Evolutionary conservation across 257 asterid genomes (phyloP), one percentile per base, ranked within the genome.

Genomic region (Eucommia ulmoides): DNA sequence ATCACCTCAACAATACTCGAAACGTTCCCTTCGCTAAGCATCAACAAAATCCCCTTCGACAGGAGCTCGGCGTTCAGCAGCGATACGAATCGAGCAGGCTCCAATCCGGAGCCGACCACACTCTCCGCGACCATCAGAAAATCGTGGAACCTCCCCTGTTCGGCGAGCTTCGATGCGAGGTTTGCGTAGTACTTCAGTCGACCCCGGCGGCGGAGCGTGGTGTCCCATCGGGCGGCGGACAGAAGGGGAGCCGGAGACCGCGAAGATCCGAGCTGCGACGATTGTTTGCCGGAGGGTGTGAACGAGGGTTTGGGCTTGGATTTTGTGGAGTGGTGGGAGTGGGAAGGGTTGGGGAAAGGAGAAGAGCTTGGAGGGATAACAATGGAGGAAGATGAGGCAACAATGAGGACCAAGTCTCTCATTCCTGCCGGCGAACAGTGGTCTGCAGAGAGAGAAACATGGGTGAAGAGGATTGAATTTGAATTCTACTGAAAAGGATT

Each of bases 111-210:
- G 53, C 69, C 81, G 24, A 72, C 73, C 54, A 66, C 62, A 59
- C 67, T 74, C 56, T 88, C 95, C 18, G 71, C 71, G 25, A 88
- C 64, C 89, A 72, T 78, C 41, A 88, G 46, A 19, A 79, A 88
- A 21, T 82, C 96, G 26, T 56, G 61, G 51, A 88, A 80, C 69
- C 78, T 76, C 50, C 97, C 97, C 8, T 74, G 82, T 45, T 67
- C 74, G 0, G 84, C 87, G 52, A 84, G 77, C 68, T 80, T 80
- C 4, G 94, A 79, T 17, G 95, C 93, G 20, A 84, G 63, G 46
- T 78, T 74, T 16, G 94, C 75, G 69, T 80, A 63, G 75, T 82
- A 68, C 46, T 58, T 66, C n/a, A 73, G 65, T 58, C 66, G 52
- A 16, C 33, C 63, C 52, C 76, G 69, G 35, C 62, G 63, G 59